These are phyloP conservation scores for Schoenoplectus triqueter DNA, from an alignment of 202 grass and related monocot genomes.

Conservation along the genomic window DNA sequence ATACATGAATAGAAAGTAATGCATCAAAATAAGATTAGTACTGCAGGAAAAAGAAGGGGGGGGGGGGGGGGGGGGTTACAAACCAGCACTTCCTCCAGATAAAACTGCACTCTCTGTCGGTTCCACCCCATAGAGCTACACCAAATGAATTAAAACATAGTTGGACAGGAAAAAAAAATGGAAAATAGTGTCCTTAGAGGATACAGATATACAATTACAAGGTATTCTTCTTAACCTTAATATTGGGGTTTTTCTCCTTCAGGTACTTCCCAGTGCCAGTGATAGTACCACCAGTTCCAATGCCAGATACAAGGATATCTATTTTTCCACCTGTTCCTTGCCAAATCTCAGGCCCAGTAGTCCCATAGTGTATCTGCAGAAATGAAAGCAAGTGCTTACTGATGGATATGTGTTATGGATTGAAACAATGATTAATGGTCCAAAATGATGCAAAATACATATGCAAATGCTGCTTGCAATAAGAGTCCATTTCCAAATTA, in stretches of 20 bases:
- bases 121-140: conserved; percentile 52
- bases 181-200: not conserved
- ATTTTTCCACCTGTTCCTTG: conserved; percentile 47
- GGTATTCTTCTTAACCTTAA: conserved; percentile 35
- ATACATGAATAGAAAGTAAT: not conserved
- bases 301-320: conserved; percentile 48
- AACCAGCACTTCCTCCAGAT: conserved; percentile 54
- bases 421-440: not conserved
- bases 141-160: not conserved
- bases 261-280: conserved; percentile 46
- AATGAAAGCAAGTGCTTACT: not conserved
- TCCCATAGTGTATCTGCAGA: conserved; percentile 48
- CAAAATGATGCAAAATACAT: not conserved
- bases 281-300: conserved; percentile 53
- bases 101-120: conserved; percentile 54
- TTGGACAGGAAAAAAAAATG: not conserved
- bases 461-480: no score
- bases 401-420: no score
- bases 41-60: not conserved
- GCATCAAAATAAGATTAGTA: not conserved
- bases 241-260: conserved; percentile 48
- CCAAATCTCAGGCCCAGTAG: conserved; percentile 54
- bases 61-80: not conserved
- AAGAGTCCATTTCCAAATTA: no score
- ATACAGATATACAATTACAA: no score